Evolutionary conservation across 2,329 filamentous ascomycete genomes (phyloP).

Genomic region (Neofusicoccum cordaticola): DNA sequence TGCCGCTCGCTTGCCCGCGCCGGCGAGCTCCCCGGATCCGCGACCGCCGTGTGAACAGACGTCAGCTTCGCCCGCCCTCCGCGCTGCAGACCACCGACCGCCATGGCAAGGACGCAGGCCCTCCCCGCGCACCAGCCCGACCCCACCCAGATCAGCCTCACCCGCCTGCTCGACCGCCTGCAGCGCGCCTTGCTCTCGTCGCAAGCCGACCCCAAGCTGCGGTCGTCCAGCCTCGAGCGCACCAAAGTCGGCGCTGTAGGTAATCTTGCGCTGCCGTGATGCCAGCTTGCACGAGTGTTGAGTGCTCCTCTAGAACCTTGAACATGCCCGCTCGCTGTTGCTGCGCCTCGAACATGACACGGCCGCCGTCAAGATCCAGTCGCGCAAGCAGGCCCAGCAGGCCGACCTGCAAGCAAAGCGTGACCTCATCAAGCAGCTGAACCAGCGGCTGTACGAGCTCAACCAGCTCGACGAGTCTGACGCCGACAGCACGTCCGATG

Average conservation of each 20-base stretch:
- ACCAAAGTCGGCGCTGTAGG: constrained; percentile 56
- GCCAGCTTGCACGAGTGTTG: not conserved
- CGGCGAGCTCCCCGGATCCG: no score
- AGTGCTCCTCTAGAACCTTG: constrained; percentile 57
- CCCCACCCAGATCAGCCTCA: constrained; percentile 49
- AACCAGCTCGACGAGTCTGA: constrained; percentile 54
- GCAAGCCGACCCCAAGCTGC: constrained; percentile 57
- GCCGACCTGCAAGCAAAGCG: constrained; percentile 63
- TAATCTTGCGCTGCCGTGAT: constrained; percentile 15
- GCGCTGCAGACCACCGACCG: not conserved
- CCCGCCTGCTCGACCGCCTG: constrained; percentile 63
- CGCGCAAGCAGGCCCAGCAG: constrained; percentile 60
- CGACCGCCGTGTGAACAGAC: not conserved
- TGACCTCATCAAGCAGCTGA: constrained; percentile 63
- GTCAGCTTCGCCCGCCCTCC: not conserved
- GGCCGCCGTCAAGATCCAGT: constrained; percentile 55
- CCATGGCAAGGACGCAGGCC: constrained; percentile 6
- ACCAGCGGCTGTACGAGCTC: constrained; percentile 65
- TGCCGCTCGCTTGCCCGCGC: no score
- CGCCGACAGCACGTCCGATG: constrained; percentile 35
- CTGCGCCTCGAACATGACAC: constrained; percentile 69
- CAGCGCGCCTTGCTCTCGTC: constrained; percentile 64
- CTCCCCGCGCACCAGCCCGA: constrained; percentile 21
- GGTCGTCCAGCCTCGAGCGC: constrained; percentile 65
- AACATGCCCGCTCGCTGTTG: constrained; percentile 67